Percentiles rank a stretch among this genome's conserved stretches.
These are phyloP conservation scores for Avena atlantica DNA, from an alignment of 176 grass and related monocot species.

Conservation along the genomic window DNA sequence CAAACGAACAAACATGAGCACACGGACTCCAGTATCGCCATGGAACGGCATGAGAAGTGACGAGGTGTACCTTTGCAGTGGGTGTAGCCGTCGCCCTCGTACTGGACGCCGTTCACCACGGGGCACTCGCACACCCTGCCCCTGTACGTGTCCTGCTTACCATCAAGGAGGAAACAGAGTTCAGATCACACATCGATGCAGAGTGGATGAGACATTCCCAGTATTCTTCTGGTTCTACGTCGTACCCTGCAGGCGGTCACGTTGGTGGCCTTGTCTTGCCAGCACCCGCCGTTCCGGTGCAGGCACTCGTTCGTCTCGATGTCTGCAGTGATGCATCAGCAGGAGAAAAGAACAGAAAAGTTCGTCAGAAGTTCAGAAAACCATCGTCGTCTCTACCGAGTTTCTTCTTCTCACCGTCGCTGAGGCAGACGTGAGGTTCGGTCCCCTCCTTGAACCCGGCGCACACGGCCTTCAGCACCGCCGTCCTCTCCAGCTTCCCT, in stretches of 20 bases:
- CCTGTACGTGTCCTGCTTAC: constrained; percentile 80
- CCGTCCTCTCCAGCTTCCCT: constrained; percentile 90
- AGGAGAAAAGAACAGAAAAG: background rate
- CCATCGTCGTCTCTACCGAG: background rate
- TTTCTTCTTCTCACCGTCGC: constrained; percentile 38
- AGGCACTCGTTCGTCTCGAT: constrained; percentile 92
- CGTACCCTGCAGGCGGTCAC: constrained; percentile 84
- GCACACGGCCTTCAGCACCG: constrained; percentile 91
- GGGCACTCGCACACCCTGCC: constrained; percentile 93
- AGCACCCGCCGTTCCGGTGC: constrained; percentile 82
- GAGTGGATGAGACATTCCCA: background rate
- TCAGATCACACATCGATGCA: background rate
- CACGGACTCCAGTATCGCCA: background rate
- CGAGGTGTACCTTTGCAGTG: constrained; percentile 56
- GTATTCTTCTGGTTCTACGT: background rate
- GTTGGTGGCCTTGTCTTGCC: constrained; percentile 65
- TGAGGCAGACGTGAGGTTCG: constrained; percentile 89
- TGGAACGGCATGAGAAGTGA: background rate
- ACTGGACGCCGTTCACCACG: constrained; percentile 67
- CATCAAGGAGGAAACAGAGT: background rate
- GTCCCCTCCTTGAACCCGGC: constrained; percentile 93
- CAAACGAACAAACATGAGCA: background rate
- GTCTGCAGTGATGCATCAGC: constrained; percentile 37
- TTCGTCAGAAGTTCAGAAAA: constrained; percentile 1
- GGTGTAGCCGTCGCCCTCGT: constrained; percentile 81